A percentile compares a stretch with the other conserved stretches of the same genome.
Conservation (phyloP, 306 rosid species). For the Sechiopsis laciniata region DNA sequence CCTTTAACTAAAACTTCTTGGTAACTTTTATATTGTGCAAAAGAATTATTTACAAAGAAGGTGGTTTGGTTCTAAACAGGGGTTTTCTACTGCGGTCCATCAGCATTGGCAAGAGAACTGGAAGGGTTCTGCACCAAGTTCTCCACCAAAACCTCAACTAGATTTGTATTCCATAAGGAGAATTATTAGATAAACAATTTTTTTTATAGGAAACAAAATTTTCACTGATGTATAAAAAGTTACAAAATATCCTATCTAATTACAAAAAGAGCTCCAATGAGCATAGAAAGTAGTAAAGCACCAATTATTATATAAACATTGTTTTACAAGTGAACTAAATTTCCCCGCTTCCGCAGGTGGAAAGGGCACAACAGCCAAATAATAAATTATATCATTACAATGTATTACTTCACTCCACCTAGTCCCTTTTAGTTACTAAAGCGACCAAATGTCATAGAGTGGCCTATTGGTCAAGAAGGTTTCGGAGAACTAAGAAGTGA, state of each 20-base stretch:
- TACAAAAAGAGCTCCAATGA: too few relatives aligned
- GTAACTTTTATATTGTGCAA: neutral
- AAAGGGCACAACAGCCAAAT: conserved; percentile 10
- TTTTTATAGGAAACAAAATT: neutral
- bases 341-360: neutral
- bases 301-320: conserved; percentile 32
- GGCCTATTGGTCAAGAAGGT: too few relatives aligned
- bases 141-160: conserved; percentile 70
- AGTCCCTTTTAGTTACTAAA: neutral
- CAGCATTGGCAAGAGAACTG: conserved; percentile 53
- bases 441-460: neutral
- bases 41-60: conserved; percentile 17
- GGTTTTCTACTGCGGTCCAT: conserved; percentile 82
- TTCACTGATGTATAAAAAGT: too few relatives aligned
- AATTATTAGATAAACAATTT: conserved; percentile 33
- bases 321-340: neutral
- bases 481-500: too few relatives aligned
- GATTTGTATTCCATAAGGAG: conserved; percentile 82
- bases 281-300: too few relatives aligned
- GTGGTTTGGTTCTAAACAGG: conserved; percentile 40
- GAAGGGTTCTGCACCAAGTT: conserved; percentile 60
- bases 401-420: neutral
- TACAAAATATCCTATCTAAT: too few relatives aligned
- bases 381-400: neutral
- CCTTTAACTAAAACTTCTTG: neutral